A percentile compares a stretch with the other conserved stretches of the same genome.
Evolutionary conservation across 441 rosid genomes (phyloP).

Genomic region (Gossypium trilobum): DNA sequence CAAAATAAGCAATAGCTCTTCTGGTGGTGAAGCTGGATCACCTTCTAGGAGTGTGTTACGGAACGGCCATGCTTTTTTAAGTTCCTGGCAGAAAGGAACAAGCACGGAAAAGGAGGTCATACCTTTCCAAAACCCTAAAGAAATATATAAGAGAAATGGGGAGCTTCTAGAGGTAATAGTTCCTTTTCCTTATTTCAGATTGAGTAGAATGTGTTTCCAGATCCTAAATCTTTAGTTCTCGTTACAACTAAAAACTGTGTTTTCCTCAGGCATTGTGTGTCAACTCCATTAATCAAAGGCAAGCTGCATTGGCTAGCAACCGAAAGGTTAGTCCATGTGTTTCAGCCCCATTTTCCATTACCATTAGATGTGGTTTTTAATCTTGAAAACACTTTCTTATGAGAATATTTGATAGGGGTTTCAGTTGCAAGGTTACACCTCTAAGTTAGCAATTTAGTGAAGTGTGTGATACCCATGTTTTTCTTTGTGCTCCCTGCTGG

Average conservation of each 20-base stretch:
- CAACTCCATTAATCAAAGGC: constrained; percentile 57
- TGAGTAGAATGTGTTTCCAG: not conserved
- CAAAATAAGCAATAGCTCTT: constrained; percentile 26
- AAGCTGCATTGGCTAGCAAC: constrained; percentile 80
- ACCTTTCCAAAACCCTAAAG: constrained; percentile 54
- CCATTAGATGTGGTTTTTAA: not conserved
- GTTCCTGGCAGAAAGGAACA: constrained; percentile 52
- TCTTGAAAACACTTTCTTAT: not conserved
- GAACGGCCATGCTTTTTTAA: constrained; percentile 35
- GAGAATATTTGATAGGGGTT: not conserved
- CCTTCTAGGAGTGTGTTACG: constrained; percentile 29
- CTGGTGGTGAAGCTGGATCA: constrained; percentile 31
- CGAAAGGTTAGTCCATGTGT: constrained; percentile 58
- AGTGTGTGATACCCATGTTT: not conserved
- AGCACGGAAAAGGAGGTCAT: constrained; percentile 33
- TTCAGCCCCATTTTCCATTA: not conserved
- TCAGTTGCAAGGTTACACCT: not conserved
- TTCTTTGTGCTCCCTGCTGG: not conserved
- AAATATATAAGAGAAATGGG: constrained; percentile 71
- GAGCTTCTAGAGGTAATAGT: constrained; percentile 76
- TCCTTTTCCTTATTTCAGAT: constrained; percentile 11
- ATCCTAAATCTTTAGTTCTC: constrained; percentile 12
- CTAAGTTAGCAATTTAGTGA: not conserved
- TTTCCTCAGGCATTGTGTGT: constrained; percentile 74
- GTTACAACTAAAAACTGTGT: constrained; percentile 16